Conservation (phyloP, 192 early-diverging fungal species). For the Dissophora globulifera region DNA sequence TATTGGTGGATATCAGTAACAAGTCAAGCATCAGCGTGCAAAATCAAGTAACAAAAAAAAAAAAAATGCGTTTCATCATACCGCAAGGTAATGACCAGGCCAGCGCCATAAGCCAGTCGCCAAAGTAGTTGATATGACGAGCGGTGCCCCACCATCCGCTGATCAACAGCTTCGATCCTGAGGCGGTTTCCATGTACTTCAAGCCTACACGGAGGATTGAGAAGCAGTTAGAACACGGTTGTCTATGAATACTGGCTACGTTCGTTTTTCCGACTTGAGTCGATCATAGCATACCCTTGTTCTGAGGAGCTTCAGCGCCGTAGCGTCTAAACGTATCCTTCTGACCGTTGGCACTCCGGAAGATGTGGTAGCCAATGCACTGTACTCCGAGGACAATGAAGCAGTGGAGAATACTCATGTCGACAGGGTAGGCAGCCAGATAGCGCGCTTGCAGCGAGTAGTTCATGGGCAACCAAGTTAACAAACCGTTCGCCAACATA, state of each 20-base stretch:
- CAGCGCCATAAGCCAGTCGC: slow-evolving; percentile 94
- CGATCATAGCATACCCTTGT: slow-evolving; percentile 59
- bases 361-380: slow-evolving; percentile 82
- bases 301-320: slow-evolving; percentile 61
- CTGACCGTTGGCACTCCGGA: slow-evolving; percentile 89
- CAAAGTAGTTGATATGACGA: slow-evolving; percentile 94
- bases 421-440: slow-evolving; percentile 74
- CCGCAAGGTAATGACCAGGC: slow-evolving; percentile 90
- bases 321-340: slow-evolving; percentile 91
- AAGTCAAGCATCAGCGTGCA: neutral
- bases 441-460: slow-evolving; percentile 93
- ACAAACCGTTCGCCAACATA: slow-evolving; percentile 82
- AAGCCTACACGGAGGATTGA: slow-evolving; percentile 59
- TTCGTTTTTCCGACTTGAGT: neutral
- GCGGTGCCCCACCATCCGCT: slow-evolving; percentile 96
- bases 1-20: neutral
- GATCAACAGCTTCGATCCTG: slow-evolving; percentile 83
- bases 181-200: slow-evolving; percentile 85
- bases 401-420: slow-evolving; percentile 59
- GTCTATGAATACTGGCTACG: neutral
- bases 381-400: slow-evolving; percentile 65
- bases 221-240: neutral
- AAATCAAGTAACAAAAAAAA: no score
- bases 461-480: slow-evolving; percentile 92
- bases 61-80: slow-evolving; percentile 2